phyloP scores from a whole-genome alignment of 768 basidiomycete genomes.

The Podaxis sp. region DNA sequence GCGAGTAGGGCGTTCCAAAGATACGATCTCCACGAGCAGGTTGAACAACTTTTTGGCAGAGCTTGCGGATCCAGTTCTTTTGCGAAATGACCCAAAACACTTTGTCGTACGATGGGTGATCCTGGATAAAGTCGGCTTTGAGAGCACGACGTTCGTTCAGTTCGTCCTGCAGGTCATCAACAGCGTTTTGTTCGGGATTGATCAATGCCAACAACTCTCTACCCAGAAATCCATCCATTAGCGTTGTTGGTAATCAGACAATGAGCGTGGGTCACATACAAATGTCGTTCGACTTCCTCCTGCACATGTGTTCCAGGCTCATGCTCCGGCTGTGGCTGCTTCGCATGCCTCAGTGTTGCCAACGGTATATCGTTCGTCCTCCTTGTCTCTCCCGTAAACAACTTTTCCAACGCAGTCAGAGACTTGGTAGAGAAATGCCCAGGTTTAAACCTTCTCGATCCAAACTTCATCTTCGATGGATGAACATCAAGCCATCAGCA shows the following conservation, averaged over 20 bases:
- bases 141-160: constrained; percentile 69
- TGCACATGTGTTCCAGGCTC: constrained; percentile 34
- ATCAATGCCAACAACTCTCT: constrained; percentile 73
- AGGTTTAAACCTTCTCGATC: constrained; percentile 32
- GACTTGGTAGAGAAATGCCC: constrained; percentile 58
- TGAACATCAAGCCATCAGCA: not conserved
- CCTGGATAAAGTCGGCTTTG: constrained; percentile 84
- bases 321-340: constrained; percentile 28
- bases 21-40: constrained; percentile 87
- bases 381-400: constrained; percentile 60
- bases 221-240: constrained; percentile 4
- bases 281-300: constrained; percentile 69
- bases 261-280: constrained; percentile 45
- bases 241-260: not conserved
- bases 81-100: constrained; percentile 90
- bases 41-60: constrained; percentile 82
- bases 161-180: constrained; percentile 61
- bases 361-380: constrained; percentile 56
- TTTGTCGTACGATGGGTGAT: constrained; percentile 88
- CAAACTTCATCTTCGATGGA: constrained; percentile 22
- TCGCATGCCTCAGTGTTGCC: constrained; percentile 48
- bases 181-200: constrained; percentile 47
- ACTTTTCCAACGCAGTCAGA: constrained; percentile 56
- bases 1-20: constrained; percentile 72
- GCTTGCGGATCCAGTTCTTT: constrained; percentile 64